These are phyloP conservation scores for Dissophora ornata DNA, from an alignment of 192 early-diverging fungal species.

Conservation along the genomic window DNA sequence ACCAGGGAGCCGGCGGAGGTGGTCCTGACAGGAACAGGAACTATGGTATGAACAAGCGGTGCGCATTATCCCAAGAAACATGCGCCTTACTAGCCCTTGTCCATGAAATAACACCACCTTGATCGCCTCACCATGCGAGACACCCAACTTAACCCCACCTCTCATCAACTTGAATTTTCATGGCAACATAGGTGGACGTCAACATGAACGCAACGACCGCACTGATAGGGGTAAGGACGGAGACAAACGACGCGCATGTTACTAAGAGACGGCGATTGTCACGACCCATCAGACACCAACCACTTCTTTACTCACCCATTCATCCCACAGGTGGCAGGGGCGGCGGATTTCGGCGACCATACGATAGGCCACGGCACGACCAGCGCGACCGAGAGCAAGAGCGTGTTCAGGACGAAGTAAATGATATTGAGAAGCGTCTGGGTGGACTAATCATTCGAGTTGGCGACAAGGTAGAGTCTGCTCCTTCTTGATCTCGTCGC, in stretches of 20 bases:
- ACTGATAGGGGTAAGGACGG: conserved; percentile 4
- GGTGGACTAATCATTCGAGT: conserved; percentile 80
- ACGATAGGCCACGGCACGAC: conserved; percentile 38
- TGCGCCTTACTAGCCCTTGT: not conserved
- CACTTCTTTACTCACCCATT: not conserved
- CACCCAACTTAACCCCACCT: too few species aligned
- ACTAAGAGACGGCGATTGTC: too few species aligned
- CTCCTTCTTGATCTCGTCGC: not conserved
- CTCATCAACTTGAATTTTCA: not conserved
- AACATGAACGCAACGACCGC: conserved; percentile 25
- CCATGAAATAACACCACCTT: not conserved
- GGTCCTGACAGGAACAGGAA: conserved; percentile 45
- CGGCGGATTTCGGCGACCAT: conserved; percentile 30
- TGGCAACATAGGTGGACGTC: conserved; percentile 29
- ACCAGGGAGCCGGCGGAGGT: conserved; percentile 29
- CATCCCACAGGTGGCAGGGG: conserved; percentile 15
- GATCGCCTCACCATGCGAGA: too few species aligned
- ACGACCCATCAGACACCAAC: not conserved
- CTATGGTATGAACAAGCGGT: conserved; percentile 14
- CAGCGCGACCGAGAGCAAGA: conserved; percentile 41
- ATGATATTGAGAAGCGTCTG: conserved; percentile 74
- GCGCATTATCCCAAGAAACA: not conserved
- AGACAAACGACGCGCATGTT: not conserved
- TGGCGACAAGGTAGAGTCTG: conserved; percentile 69
- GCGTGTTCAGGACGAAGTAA: conserved; percentile 59